A percentile compares a stretch with the other conserved stretches of the same genome.
phyloP scores from a whole-genome alignment of 2,329 filamentous ascomycete genomes.

The Sarocladium strictum region DNA sequence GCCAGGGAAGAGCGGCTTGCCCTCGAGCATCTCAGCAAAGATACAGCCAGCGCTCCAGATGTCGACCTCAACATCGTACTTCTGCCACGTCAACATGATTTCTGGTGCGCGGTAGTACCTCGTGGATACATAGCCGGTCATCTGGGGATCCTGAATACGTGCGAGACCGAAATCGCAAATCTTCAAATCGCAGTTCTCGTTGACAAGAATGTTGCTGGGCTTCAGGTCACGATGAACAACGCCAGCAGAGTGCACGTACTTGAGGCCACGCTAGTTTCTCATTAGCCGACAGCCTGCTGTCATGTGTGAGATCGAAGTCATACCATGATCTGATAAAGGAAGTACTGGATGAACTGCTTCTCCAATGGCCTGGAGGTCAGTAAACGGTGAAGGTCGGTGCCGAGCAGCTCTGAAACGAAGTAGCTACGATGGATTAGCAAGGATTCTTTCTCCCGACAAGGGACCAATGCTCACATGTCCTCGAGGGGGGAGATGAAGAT shows the following conservation, averaged over 20 bases:
- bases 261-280: conserved; percentile 71
- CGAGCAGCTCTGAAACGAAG: conserved; percentile 95
- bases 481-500: conserved; percentile 99
- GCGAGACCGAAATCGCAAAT: conserved; percentile 98
- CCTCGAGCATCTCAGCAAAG: conserved; percentile 98
- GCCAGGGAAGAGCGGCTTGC: conserved; percentile 95
- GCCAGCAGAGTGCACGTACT: conserved; percentile 98
- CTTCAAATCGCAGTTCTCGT: conserved; percentile 99
- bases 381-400: conserved; percentile 91
- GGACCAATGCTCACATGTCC: conserved; percentile 68
- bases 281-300: conserved; percentile 13
- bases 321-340: conserved; percentile 98
- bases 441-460: conserved; percentile 15
- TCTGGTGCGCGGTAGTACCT: conserved; percentile 98
- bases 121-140: conserved; percentile 98
- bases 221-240: conserved; percentile 97
- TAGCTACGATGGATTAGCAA: conserved; percentile 53
- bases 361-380: conserved; percentile 93
- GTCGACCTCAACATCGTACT: conserved; percentile 98
- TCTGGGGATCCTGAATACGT: conserved; percentile 96
- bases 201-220: conserved; percentile 97
- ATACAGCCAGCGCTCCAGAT: conserved; percentile 99
- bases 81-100: conserved; percentile 99
- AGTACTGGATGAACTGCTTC: conserved; percentile 99
- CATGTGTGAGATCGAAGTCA: conserved; percentile 21